phyloP scores from a whole-genome alignment of 768 basidiomycete genomes.

The Naganishia randhawae region DNA sequence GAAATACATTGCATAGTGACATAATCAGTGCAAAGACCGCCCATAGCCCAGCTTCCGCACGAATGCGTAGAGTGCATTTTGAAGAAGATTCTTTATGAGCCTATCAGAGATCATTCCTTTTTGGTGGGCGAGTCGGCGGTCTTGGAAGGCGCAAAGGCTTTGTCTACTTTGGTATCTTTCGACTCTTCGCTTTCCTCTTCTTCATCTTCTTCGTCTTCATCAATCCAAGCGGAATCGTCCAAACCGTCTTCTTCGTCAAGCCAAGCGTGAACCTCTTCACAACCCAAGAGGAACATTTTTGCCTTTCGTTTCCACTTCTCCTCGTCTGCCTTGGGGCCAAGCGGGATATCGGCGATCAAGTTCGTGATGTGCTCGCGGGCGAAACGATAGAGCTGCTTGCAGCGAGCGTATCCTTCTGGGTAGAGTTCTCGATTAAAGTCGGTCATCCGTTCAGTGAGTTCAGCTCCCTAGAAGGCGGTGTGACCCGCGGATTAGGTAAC shows the following conservation, averaged over 20 bases:
- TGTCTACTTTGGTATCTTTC: not conserved
- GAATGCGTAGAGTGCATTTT: no score
- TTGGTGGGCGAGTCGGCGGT: not conserved
- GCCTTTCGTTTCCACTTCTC: slow-evolving; percentile 5
- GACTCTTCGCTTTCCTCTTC: not conserved
- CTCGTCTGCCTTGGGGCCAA: slow-evolving; percentile 1
- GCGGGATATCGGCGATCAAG: slow-evolving; percentile 4
- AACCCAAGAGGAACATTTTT: slow-evolving; percentile 1
- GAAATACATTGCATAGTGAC: not conserved
- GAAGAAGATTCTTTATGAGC: no score
- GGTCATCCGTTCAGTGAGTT: slow-evolving; percentile 6
- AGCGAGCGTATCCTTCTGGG: slow-evolving; percentile 14
- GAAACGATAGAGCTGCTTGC: slow-evolving; percentile 17
- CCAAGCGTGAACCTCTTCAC: slow-evolving; percentile 7
- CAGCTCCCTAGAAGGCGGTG: not conserved
- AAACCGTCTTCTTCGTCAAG: slow-evolving; percentile 5
- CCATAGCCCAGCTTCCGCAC: not conserved
- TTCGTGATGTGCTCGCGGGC: slow-evolving; percentile 9
- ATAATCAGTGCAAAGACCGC: not conserved
- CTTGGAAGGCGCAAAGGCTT: not conserved
- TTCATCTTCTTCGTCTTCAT: slow-evolving; percentile 2
- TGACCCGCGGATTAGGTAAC: not conserved
- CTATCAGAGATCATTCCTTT: not conserved
- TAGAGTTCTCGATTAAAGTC: slow-evolving; percentile 18
- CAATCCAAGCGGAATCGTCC: slow-evolving; percentile 5